A percentile compares a stretch with the other conserved stretches of the same genome.
Evolutionary conservation across 1,284 basidiomycete species (phyloP).

Genomic region (Ganoderma multipileum): DNA sequence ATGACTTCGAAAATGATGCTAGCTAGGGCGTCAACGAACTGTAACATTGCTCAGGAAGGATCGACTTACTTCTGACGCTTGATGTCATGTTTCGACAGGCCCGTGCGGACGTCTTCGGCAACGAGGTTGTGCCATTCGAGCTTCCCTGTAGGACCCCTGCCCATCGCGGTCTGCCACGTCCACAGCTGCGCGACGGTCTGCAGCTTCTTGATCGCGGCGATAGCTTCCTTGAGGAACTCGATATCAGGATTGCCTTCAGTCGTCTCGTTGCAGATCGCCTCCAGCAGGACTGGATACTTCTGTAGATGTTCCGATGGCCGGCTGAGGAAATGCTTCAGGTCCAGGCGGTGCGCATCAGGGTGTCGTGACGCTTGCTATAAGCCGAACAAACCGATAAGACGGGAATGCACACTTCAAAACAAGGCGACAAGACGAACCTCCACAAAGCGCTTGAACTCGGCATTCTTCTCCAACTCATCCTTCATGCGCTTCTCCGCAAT

Average conservation of each 20-base stretch:
- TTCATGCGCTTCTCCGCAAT: conserved; percentile 87
- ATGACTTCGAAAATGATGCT: conserved; percentile 96
- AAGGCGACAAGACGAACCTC: conserved; percentile 63
- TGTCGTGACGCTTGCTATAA: conserved; percentile 61
- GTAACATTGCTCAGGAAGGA: not conserved
- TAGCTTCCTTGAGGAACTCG: conserved; percentile 80
- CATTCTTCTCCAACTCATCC: conserved; percentile 85
- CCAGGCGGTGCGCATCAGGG: conserved; percentile 79
- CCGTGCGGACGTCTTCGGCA: conserved; percentile 65
- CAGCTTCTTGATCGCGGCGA: conserved; percentile 78
- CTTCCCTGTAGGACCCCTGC: conserved; percentile 74
- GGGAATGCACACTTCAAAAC: not conserved
- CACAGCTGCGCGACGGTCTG: conserved; percentile 80
- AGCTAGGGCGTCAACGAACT: conserved; percentile 5
- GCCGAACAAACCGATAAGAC: not conserved
- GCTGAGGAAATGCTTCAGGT: conserved; percentile 88
- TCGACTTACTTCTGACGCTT: conserved; percentile 87
- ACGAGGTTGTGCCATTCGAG: conserved; percentile 93
- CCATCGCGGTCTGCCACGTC: conserved; percentile 89
- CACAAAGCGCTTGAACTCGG: conserved; percentile 86
- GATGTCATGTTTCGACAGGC: conserved; percentile 77
- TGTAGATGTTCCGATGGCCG: conserved; percentile 90
- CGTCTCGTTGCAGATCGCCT: conserved; percentile 87
- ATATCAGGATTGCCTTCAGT: conserved; percentile 79
- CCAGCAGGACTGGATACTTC: conserved; percentile 88